Base-by-base conservation (phyloP, 75 land plant species). In the Isoetes taiwanensis region DNA sequence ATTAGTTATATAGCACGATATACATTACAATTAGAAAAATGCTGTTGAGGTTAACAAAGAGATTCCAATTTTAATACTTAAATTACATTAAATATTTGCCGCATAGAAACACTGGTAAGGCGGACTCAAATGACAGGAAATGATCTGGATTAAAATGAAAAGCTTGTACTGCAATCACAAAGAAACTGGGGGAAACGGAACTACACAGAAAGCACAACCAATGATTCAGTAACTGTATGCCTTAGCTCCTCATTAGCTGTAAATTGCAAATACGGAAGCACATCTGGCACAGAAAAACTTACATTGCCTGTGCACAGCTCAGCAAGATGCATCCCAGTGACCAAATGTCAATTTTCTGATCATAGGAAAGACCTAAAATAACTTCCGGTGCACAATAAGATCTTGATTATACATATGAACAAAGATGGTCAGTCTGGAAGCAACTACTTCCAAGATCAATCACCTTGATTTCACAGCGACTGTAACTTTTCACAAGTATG, bases 251-350 rank as follows among this genome's bases (percentile, higher is more conserved):
- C 16, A 48, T 8, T 17, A 48, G 17, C 8, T 10, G 17, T 6
- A 48, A 11, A 48, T 10, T 48, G 19, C 9, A 19, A 14, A 14
- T 8, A 8, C 52, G 19, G 17, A 48, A 17, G 12, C 17, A 10
- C 52, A 12, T 6, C 16, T 8, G 17, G 10, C 52, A 48, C 14
- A 34, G 9, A 68, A 11, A 27, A 55, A 74, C 99, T 85, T 72
- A 94, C 99, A 76, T 94, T 94, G 63, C 99, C 99, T 42, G 99
- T 78, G 76, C 99, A 94, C 30, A 94, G 90, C 72, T 94, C 99
- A 12, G 99, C 99, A 94, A 72, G 58, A 94, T 94, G 69, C 99
- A 94, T 19, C 99, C 99, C 67, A 94, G 84, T 17, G 99, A 94
- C 99, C 99, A 94, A 24, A 94, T 73, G 65, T 94, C 99, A 38